Base-by-base conservation (phyloP, 176 grass and related monocot species). In the Puccinellia tenuiflora region DNA sequence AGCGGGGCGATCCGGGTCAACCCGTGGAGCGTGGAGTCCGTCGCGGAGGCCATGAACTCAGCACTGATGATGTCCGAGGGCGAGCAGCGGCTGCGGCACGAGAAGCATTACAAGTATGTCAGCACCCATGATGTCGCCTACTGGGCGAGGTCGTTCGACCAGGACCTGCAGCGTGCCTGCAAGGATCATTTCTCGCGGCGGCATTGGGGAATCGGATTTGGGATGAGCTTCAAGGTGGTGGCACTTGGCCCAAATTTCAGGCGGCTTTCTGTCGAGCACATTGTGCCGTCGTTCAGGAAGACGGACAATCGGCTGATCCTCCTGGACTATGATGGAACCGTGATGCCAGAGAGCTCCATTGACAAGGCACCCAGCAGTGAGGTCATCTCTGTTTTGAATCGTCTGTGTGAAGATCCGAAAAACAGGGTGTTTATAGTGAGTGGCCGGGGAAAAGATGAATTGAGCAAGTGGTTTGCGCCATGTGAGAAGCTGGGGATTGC, bases 101-200 rank as follows among this genome's bases (percentile, higher is more conserved):
- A 98, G 84, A 98, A 98, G 80, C 96, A 98, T 65, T 93, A 98
- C 83, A 95, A 92, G 68, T 98, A 98, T 38, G 91, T 98, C 2
- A 95, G 91, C 83, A 87, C 96, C 37, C 96, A 98, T 33, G 93
- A 93, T 68, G 96, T 99, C 26, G 80, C 83, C 53, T 99, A 99
- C 79, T 99, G 96, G 96, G 89, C 93, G 2, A 40, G 52, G 4
- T 94, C 91, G 0, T 99, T 99, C 34, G 93, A 93, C 50, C 91
- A 88, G 85, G 93, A 99, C 76, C 83, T 99, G 65, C 91, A 96
- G 80, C 79, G 93, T 3, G 96, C 96, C 30, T 98, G 96, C 86
- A 95, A 88, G 84, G 96, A 99, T 22, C 91, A 99, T 78, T 93
- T 89, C 89, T 89, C 85, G 16, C 82, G 88, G 26, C 78, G 96